Percentiles rank a stretch among this genome's conserved stretches.
phyloP scores from a whole-genome alignment of 2,329 filamentous ascomycete species.

The Ciborinia camelliae region DNA sequence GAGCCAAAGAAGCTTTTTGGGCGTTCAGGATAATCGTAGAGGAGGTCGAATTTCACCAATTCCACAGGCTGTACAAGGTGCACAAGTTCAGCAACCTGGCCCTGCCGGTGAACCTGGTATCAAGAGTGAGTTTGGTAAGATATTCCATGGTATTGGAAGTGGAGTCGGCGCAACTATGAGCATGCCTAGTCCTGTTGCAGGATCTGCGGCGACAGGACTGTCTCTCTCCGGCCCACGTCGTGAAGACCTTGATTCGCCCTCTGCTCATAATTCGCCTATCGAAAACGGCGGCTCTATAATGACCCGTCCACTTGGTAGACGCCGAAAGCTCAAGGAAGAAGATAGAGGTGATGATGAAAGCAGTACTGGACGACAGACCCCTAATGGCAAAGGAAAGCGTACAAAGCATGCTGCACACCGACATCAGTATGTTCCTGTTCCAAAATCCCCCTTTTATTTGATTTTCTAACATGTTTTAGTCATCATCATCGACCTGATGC shows the following conservation, averaged over 20 bases:
- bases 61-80: conserved; percentile 90
- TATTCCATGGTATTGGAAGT: conserved; percentile 89
- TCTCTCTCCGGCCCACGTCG: conserved; percentile 51
- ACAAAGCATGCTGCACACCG: conserved; percentile 53
- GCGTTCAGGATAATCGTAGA: conserved; percentile 70
- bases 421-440: conserved; percentile 31
- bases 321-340: conserved; percentile 75
- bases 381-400: conserved; percentile 58
- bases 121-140: conserved; percentile 90
- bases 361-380: conserved; percentile 58
- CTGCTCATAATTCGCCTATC: conserved; percentile 43
- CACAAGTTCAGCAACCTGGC: conserved; percentile 74
- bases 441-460: conserved; percentile 43
- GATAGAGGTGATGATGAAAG: conserved; percentile 66
- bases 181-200: conserved; percentile 46
- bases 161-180: conserved; percentile 55
- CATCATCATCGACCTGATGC: conserved; percentile 54
- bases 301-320: conserved; percentile 40
- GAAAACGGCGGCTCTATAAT: conserved; percentile 40
- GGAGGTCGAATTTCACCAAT: conserved; percentile 82
- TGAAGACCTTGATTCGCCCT: conserved; percentile 48
- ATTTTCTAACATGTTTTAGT: conserved; percentile 26
- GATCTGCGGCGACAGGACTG: conserved; percentile 48
- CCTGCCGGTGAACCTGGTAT: conserved; percentile 82
- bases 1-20: conserved; percentile 65